These are phyloP conservation scores for Vanrija sp. DNA, from an alignment of 1,284 basidiomycete genomes.

Conservation along the genomic window DNA sequence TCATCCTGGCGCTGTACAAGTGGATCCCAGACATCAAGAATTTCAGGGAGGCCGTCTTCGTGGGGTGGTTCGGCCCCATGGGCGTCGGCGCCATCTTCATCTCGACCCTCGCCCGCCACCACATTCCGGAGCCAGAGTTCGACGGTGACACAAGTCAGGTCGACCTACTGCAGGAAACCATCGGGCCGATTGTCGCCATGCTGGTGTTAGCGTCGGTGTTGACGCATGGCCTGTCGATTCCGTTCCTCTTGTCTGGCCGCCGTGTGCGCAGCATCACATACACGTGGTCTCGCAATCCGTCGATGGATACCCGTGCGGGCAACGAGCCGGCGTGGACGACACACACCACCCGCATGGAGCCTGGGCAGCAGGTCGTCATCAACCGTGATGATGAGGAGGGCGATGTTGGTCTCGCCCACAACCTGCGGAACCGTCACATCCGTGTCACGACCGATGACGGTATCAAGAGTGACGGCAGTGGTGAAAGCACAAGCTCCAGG, in stretches of 20 bases:
- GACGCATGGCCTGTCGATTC: slow-evolving; percentile 89
- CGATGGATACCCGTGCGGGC: slow-evolving; percentile 51
- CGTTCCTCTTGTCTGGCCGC: slow-evolving; percentile 82
- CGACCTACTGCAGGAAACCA: slow-evolving; percentile 64
- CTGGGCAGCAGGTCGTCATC: slow-evolving; percentile 69
- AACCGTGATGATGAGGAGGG: slow-evolving; percentile 63
- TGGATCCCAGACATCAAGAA: slow-evolving; percentile 94
- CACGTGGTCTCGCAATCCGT: slow-evolving; percentile 73
- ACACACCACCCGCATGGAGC: slow-evolving; percentile 63
- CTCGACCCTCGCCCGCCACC: slow-evolving; percentile 71
- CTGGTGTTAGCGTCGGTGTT: slow-evolving; percentile 84
- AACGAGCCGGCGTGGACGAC: slow-evolving; percentile 68
- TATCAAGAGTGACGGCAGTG: slow-evolving; percentile 1
- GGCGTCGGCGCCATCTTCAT: slow-evolving; percentile 87
- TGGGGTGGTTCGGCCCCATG: slow-evolving; percentile 84
- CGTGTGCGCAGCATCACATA: slow-evolving; percentile 82
- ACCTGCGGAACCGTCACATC: slow-evolving; percentile 8
- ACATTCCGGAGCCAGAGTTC: slow-evolving; percentile 57
- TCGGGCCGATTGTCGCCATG: slow-evolving; percentile 86
- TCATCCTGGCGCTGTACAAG: slow-evolving; percentile 73
- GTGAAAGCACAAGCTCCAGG: slow-evolving; percentile 18
- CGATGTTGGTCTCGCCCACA: slow-evolving; percentile 28
- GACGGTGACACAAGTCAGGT: slow-evolving; percentile 57
- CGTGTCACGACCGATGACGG: slow-evolving; percentile 16
- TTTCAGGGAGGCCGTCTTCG: slow-evolving; percentile 71